Base-by-base conservation (phyloP, 768 basidiomycete genomes). In the Chlorophyllum brunneum region DNA sequence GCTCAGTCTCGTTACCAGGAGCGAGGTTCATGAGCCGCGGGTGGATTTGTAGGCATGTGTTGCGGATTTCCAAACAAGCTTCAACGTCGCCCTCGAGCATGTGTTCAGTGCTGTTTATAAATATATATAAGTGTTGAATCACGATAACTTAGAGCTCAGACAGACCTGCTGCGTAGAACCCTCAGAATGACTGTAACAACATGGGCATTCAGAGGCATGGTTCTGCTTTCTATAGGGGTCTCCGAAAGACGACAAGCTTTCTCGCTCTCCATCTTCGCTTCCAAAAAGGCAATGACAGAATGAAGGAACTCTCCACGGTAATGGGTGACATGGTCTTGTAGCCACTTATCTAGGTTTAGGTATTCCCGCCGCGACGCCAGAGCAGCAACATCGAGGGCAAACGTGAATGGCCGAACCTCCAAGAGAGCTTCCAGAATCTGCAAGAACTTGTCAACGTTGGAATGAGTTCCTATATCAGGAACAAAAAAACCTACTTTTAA, bases 311-410 rank as follows among this genome's bases (percentile, higher is more conserved):
- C 90, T 24, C 79, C 79, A 6, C 92, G 92, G 56, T 95, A 89
- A 42, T 78, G 73, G 18, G 82, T 74, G 16, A 95, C 88, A 61
- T 93, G 88, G 65, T 92, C 90, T 11, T 88, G 84, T 13, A 98
- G 76, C 95, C 95, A 99, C 68, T 95, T 95, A 70, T 97, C 95
- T 39, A 99, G 76, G 61, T 99, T 94, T 61, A 98, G 75, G 63
- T 94, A 92, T 67, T 98, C 95, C 59, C 93, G 76, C 36, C 93
- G 85, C 30, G 92, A 93, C 10, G 97, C 95, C 37, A 97, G 72
- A 3, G 94, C 88, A 20, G 97, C 97, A 45, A 98, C 86, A 66
- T 99, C 97, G 38, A 98, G 79, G 1, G 93, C 86, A 61, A 98
- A 92, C 6, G 82, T 81, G 59, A 93, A 92, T 2, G 93, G 91